Conservation (phyloP, 106 monocot species). For the Cymbidium sinense region DNA sequence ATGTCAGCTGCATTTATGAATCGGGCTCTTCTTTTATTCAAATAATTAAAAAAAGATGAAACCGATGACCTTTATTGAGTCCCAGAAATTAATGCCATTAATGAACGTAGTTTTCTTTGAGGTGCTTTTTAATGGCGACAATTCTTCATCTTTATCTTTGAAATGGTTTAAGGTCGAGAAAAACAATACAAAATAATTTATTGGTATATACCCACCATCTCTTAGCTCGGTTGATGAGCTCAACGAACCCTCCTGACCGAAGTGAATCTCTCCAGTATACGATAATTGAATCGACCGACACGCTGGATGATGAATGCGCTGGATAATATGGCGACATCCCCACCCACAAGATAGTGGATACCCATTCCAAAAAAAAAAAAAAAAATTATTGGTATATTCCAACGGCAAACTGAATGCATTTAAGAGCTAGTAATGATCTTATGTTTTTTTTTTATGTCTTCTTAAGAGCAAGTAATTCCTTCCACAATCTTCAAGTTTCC, state of each 20-base stretch:
- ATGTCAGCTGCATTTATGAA: too few species aligned
- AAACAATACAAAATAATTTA: background rate
- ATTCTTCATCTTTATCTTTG: background rate
- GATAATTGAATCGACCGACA: too few species aligned
- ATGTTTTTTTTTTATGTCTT: background rate
- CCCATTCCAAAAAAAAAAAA: background rate
- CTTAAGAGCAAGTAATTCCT: background rate
- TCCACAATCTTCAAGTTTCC: background rate
- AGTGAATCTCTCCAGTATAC: too few species aligned
- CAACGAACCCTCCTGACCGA: too few species aligned
- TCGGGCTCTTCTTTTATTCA: too few species aligned
- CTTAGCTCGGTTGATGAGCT: too few species aligned
- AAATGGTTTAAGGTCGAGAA: background rate
- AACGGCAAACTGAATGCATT: background rate
- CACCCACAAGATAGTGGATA: too few species aligned
- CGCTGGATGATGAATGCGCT: too few species aligned
- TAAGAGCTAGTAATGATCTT: too few species aligned
- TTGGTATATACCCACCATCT: background rate
- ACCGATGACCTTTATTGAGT: too few species aligned
- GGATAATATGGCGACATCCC: too few species aligned
- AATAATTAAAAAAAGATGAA: too few species aligned
- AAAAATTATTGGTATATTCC: background rate
- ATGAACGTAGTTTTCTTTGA: background rate
- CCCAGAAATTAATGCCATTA: background rate
- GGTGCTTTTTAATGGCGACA: background rate